A percentile compares a stretch with the other conserved stretches of the same genome.
Conservation (phyloP, 345 rosid species). For the Gynandropsis gynandra region DNA sequence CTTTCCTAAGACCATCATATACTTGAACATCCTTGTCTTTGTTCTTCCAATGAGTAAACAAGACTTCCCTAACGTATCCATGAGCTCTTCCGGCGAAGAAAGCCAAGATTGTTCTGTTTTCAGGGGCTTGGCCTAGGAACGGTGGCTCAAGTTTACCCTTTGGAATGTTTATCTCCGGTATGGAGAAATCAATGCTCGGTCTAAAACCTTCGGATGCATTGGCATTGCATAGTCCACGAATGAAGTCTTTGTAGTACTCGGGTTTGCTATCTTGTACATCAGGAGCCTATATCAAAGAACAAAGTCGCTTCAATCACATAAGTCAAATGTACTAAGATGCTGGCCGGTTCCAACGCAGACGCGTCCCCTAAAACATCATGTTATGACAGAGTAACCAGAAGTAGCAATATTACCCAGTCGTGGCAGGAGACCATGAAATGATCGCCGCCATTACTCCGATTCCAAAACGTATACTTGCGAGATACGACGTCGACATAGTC, state of each 20-base stretch:
- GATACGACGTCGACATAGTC: constrained; percentile 40
- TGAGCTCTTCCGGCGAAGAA: constrained; percentile 43
- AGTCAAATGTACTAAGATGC: not conserved
- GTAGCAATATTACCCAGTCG: constrained; percentile 61
- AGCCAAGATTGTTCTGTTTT: constrained; percentile 30
- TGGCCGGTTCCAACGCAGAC: not conserved
- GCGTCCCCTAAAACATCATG: too few species aligned
- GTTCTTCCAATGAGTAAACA: constrained; percentile 36
- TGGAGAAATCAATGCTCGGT: constrained; percentile 34
- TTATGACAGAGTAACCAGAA: too few species aligned
- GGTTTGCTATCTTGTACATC: constrained; percentile 28
- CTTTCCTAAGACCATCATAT: constrained; percentile 30
- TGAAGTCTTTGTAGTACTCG: constrained; percentile 29
- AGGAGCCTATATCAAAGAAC: constrained; percentile 33
- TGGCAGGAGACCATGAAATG: constrained; percentile 63
- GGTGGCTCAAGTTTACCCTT: constrained; percentile 25
- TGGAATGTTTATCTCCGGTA: constrained; percentile 43
- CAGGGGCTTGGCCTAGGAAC: constrained; percentile 10
- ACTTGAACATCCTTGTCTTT: constrained; percentile 41
- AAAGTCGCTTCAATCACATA: not conserved
- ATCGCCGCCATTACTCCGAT: constrained; percentile 50
- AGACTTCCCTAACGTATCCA: constrained; percentile 32
- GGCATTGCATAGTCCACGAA: constrained; percentile 47
- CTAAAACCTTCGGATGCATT: constrained; percentile 38
- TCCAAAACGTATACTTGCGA: constrained; percentile 46